These are phyloP conservation scores for Exophiala dermatitidis DNA, from an alignment of 2,329 filamentous ascomycete genomes.

Conservation along the genomic window DNA sequence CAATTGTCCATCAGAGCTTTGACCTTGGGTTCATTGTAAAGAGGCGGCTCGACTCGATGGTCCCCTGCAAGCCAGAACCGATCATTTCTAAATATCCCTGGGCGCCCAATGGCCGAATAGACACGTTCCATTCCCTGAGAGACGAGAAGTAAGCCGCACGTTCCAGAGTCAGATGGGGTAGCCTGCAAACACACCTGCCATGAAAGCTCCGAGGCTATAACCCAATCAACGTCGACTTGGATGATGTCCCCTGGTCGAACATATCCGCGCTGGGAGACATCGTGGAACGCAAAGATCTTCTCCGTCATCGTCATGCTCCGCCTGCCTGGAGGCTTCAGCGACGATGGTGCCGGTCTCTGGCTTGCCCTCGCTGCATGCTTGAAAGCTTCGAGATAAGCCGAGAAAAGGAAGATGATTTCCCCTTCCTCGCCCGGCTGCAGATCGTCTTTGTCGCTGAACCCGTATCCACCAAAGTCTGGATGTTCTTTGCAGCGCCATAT, in stretches of 20 bases:
- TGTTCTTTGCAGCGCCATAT: neutral
- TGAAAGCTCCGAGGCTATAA: constrained; percentile 39
- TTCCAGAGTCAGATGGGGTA: too few relatives aligned
- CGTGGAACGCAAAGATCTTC: constrained; percentile 42
- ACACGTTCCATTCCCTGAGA: constrained; percentile 39
- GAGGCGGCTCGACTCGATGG: constrained; percentile 43
- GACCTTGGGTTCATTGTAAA: constrained; percentile 33
- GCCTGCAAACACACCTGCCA: too few relatives aligned
- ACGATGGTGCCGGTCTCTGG: neutral
- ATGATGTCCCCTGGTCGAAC: constrained; percentile 38
- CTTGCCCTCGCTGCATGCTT: constrained; percentile 4
- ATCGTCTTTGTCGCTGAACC: neutral
- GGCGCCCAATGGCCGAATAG: constrained; percentile 25
- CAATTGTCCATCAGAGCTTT: constrained; percentile 33
- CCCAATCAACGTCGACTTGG: constrained; percentile 41
- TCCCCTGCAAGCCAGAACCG: constrained; percentile 47
- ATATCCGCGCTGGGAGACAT: constrained; percentile 32
- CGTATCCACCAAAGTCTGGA: constrained; percentile 13
- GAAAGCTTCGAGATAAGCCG: constrained; percentile 12
- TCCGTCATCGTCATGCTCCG: constrained; percentile 38
- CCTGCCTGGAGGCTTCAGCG: constrained; percentile 1
- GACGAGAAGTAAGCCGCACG: too few relatives aligned
- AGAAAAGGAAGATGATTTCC: constrained; percentile 9
- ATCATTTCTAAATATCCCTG: constrained; percentile 4
- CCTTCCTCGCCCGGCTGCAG: neutral